A percentile compares a stretch with the other conserved stretches of the same genome.
phyloP scores from a whole-genome alignment of 148 eudicot genomes.

The Agrostemma githago region DNA sequence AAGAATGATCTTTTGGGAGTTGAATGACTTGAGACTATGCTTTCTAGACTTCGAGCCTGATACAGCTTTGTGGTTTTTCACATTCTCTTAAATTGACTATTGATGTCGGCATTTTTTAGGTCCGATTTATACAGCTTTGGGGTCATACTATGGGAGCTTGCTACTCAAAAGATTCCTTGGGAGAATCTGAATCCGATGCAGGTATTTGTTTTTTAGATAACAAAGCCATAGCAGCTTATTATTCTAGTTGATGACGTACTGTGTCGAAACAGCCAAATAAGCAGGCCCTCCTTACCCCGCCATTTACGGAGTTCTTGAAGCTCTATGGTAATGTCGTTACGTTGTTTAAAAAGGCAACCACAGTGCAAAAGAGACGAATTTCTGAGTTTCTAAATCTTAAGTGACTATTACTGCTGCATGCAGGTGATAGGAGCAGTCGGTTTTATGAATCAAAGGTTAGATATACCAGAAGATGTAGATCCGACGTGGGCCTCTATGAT shows the following conservation, averaged over 20 bases:
- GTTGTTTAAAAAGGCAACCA: not conserved
- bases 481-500: conserved; percentile 67
- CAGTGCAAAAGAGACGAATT: not conserved
- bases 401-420: conserved; percentile 5
- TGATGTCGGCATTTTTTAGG: conserved; percentile 36
- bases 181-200: conserved; percentile 92
- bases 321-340: not conserved
- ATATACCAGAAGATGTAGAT: conserved; percentile 70
- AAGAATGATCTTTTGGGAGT: too few relatives aligned
- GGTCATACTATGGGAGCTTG: conserved; percentile 92
- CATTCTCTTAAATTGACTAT: not conserved
- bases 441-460: conserved; percentile 85
- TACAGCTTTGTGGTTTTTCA: not conserved
- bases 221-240: not conserved
- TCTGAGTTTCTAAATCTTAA: not conserved
- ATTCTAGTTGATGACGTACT: not conserved
- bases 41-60: too few relatives aligned
- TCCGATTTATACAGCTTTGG: conserved; percentile 95
- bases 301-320: not conserved
- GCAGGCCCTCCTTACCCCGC: too few relatives aligned
- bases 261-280: too few relatives aligned
- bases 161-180: conserved; percentile 91
- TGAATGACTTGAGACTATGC: too few relatives aligned
- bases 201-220: conserved; percentile 36
- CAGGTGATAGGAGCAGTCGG: conserved; percentile 96